Evolutionary conservation across 257 asterid genomes (phyloP), one percentile per base, ranked within the genome.

Genomic region (Thymus mandschuricus): DNA sequence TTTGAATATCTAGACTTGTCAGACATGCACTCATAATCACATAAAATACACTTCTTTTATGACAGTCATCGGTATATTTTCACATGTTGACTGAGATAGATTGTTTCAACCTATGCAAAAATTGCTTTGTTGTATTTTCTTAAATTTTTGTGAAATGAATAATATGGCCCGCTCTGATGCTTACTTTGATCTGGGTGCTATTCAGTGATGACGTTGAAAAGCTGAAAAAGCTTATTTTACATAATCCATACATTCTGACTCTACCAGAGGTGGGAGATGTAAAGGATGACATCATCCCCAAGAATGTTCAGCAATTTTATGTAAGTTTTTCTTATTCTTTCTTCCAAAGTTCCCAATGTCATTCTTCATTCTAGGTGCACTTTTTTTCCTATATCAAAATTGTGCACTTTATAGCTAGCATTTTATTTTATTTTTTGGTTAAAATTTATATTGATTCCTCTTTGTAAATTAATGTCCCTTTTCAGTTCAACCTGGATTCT

Each of bases 151-250:
- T 60, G 27, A 52, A 62, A 35, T 70, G 34, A 28, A 43, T 5
- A 10, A 27, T n/a, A 34, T 35, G 40, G 44, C 66, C 8, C 10
- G 31, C 15, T 66, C 72, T 72, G 15, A 79, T 38, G 41, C 8
- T 7, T 38, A 5, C 41, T 38, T 38, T 68, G 55, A 15, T 67
- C 64, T 84, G 63, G 34, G 66, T 77, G 31, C 58, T 63, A 40
- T 81, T 81, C 96, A 95, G 99, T 81, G 85, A 75, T 73, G 97
- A 92, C 60, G 96, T 95, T 55, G 99, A 95, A 73, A 95, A 89
- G 88, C 88, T 95, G 85, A 95, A 89, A 75, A 89, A 84, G 80
- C 96, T 95, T 78, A 82, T 95, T 65, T 86, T 95, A 70, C 99
- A 95, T 50, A 92, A 95, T 83, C 99, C 99, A 30, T 84, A 78